These are phyloP conservation scores for Fusarium ramigenum DNA, from an alignment of 2,329 filamentous ascomycete species.

Conservation along the genomic window DNA sequence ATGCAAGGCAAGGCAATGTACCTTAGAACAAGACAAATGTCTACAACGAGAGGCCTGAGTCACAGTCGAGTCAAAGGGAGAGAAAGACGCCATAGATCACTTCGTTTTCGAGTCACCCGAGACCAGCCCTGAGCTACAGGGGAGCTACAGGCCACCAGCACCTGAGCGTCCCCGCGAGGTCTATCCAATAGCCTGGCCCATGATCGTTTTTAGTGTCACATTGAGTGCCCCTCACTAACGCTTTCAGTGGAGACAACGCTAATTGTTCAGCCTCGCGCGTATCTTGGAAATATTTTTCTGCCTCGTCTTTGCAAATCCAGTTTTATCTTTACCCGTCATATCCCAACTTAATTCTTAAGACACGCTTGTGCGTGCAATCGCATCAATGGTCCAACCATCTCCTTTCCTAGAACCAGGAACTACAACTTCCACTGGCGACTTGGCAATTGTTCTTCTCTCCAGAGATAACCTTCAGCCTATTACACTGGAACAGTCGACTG, in stretches of 20 bases:
- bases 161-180: slow-evolving; percentile 2
- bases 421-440: slow-evolving; percentile 68
- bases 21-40: slow-evolving; percentile 31
- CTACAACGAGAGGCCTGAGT: slow-evolving; percentile 30
- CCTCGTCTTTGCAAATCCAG: slow-evolving; percentile 12
- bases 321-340: neutral
- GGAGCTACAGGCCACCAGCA: slow-evolving; percentile 3
- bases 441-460: slow-evolving; percentile 88
- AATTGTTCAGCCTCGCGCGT: slow-evolving; percentile 31
- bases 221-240: slow-evolving; percentile 33
- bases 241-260: slow-evolving; percentile 26
- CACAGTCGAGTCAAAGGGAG: slow-evolving; percentile 36
- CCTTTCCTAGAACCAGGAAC: slow-evolving; percentile 81
- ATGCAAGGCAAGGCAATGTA: slow-evolving; percentile 3
- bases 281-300: slow-evolving; percentile 35
- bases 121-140: slow-evolving; percentile 24
- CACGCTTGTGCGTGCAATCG: slow-evolving; percentile 10
- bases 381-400: slow-evolving; percentile 61
- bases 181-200: slow-evolving; percentile 25
- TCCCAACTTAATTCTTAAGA: neutral
- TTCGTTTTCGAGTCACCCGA: slow-evolving; percentile 16
- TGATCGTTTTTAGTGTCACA: slow-evolving; percentile 17
- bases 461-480: slow-evolving; percentile 85
- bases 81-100: slow-evolving; percentile 32
- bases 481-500: slow-evolving; percentile 70